Conservation (phyloP, 2,329 filamentous ascomycete species). For the Colletotrichum scovillei region DNA sequence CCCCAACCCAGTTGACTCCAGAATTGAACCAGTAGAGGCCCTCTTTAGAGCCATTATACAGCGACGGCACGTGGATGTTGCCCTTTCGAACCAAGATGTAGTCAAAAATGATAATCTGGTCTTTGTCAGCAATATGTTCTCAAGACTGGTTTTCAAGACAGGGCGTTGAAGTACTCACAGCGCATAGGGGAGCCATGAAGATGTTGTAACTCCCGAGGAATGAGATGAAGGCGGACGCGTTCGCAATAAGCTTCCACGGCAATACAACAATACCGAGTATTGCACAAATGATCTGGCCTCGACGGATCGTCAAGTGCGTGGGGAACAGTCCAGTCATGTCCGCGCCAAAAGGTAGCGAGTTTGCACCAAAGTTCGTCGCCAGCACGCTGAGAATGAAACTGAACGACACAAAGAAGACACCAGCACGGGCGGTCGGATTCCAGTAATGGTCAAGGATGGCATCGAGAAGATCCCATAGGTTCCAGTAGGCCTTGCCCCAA, state of each 20-base stretch:
- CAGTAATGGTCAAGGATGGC: slow-evolving; percentile 50
- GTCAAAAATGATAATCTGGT: slow-evolving; percentile 46
- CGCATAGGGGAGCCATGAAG: slow-evolving; percentile 42
- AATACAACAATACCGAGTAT: slow-evolving; percentile 44
- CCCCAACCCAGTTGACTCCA: slow-evolving; percentile 45
- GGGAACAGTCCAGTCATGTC: slow-evolving; percentile 47
- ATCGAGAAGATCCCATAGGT: slow-evolving; percentile 48
- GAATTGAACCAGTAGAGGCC: slow-evolving; percentile 47
- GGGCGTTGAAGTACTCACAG: slow-evolving; percentile 28
- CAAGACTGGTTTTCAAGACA: no score
- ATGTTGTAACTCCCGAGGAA: slow-evolving; percentile 43
- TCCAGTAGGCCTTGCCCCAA: slow-evolving; percentile 51
- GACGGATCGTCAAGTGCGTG: slow-evolving; percentile 44
- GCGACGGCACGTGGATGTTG: slow-evolving; percentile 45
- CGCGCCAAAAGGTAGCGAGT: slow-evolving; percentile 47
- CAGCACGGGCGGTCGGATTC: slow-evolving; percentile 43
- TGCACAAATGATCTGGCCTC: slow-evolving; percentile 46
- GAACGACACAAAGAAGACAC: slow-evolving; percentile 46
- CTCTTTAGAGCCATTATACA: slow-evolving; percentile 42
- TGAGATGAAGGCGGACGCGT: slow-evolving; percentile 39
- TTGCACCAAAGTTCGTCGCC: slow-evolving; percentile 43
- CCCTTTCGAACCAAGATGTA: slow-evolving; percentile 47
- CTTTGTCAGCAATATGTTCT: not conserved
- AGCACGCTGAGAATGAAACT: slow-evolving; percentile 40
- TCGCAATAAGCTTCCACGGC: slow-evolving; percentile 46